Evolutionary conservation across 768 basidiomycete genomes (phyloP).

Genomic region (Hericium erinaceus): DNA sequence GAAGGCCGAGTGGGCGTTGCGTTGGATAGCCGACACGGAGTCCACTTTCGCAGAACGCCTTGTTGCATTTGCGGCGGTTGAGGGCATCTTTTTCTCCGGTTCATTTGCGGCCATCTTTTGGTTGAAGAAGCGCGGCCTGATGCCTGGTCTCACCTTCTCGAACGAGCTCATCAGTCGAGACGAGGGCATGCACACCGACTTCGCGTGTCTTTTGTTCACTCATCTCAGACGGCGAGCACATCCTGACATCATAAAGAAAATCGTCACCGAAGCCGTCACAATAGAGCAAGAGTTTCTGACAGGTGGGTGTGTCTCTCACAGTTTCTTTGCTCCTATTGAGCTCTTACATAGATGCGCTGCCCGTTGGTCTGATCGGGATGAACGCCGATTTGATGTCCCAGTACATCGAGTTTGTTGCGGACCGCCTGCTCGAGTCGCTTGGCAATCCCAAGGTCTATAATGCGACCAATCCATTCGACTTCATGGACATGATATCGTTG

Average conservation of each 20-base stretch:
- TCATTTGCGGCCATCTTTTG: constrained; percentile 93
- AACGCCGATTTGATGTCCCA: constrained; percentile 83
- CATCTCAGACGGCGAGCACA: constrained; percentile 77
- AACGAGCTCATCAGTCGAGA: constrained; percentile 95
- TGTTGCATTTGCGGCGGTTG: constrained; percentile 90
- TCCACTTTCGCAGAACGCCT: constrained; percentile 85
- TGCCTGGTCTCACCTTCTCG: constrained; percentile 94
- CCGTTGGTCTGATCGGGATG: constrained; percentile 85
- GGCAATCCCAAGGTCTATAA: constrained; percentile 78
- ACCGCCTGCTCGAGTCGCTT: constrained; percentile 75
- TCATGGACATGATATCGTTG: constrained; percentile 92
- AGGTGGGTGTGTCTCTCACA: constrained; percentile 31
- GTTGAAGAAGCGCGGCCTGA: constrained; percentile 95
- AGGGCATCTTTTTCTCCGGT: constrained; percentile 95
- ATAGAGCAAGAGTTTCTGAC: constrained; percentile 86
- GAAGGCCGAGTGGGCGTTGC: constrained; percentile 93
- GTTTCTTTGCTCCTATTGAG: not conserved
- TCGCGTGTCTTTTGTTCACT: constrained; percentile 83
- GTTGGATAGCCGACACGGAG: constrained; percentile 77
- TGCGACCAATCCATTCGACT: constrained; percentile 77
- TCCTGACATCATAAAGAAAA: constrained; percentile 58
- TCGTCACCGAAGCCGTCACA: constrained; percentile 75
- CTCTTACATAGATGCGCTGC: constrained; percentile 58
- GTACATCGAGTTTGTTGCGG: constrained; percentile 88
- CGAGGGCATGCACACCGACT: constrained; percentile 95